These are phyloP conservation scores for Cordyceps javanica DNA, from an alignment of 2,329 filamentous ascomycete species.

Conservation along the genomic window DNA sequence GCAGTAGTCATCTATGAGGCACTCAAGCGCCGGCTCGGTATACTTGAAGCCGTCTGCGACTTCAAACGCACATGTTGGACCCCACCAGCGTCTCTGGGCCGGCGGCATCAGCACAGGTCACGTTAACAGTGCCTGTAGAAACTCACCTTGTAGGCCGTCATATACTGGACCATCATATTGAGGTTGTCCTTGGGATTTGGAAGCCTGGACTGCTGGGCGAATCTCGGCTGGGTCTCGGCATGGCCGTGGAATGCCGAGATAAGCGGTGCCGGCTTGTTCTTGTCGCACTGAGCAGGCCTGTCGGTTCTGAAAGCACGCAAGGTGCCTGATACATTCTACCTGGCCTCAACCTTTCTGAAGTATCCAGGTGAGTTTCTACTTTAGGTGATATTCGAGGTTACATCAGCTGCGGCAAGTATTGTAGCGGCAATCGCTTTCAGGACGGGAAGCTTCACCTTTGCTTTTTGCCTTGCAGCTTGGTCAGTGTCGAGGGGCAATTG, in stretches of 20 bases:
- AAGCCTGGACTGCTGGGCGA: background rate
- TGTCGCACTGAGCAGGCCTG: background rate
- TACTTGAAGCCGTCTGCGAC: conserved; percentile 34
- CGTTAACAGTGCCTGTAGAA: no score
- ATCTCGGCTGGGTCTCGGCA: background rate
- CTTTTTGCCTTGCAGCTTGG: no score
- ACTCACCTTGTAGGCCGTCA: conserved; percentile 31
- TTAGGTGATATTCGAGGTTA: background rate
- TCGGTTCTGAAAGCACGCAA: background rate
- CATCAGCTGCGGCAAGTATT: background rate
- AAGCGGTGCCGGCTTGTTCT: background rate
- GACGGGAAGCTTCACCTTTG: background rate
- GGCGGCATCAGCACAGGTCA: background rate
- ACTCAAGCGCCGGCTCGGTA: conserved; percentile 31
- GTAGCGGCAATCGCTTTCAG: background rate
- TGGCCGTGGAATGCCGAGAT: background rate
- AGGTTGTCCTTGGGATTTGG: background rate
- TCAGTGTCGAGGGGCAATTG: no score
- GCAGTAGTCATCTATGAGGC: conserved; percentile 29
- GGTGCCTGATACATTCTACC: background rate
- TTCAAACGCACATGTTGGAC: conserved; percentile 25
- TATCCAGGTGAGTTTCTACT: conserved; percentile 1
- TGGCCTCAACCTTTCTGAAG: background rate
- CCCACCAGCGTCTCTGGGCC: conserved; percentile 34
- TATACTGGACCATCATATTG: conserved; percentile 32